A percentile compares a stretch with the other conserved stretches of the same genome.
These are phyloP conservation scores for Thraustochytrium striatum DNA, from an alignment of 352 stramenopile genomes.

Conservation along the genomic window DNA sequence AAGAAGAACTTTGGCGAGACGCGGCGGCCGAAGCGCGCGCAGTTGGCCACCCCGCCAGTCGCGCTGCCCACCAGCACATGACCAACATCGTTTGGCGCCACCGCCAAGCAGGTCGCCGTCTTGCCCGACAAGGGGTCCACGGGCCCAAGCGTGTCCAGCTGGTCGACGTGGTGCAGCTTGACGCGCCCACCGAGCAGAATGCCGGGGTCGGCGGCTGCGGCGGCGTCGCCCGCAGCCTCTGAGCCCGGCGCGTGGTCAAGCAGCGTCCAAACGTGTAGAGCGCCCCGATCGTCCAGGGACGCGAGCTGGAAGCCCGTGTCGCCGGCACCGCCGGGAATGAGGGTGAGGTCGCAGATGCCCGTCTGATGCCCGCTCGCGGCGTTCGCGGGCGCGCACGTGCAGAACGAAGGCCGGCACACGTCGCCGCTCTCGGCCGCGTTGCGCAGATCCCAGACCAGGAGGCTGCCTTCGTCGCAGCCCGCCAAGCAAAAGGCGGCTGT, in stretches of 20 bases:
- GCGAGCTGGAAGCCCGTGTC: constrained; percentile 20
- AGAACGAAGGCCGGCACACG: background rate
- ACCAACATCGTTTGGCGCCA: background rate
- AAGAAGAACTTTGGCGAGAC: background rate
- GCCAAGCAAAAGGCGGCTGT: background rate
- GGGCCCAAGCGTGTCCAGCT: background rate
- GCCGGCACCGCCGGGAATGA: background rate
- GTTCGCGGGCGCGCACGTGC: background rate
- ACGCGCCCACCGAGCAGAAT: background rate
- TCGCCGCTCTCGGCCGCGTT: background rate
- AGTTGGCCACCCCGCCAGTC: background rate
- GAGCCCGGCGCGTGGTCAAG: background rate
- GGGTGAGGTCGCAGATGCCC: background rate
- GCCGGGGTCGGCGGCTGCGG: background rate
- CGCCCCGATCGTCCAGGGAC: background rate
- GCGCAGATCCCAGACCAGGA: constrained; percentile 26
- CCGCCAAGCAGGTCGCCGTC: background rate
- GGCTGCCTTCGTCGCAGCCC: constrained; percentile 15
- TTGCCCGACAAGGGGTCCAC: background rate
- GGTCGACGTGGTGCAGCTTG: constrained; percentile 4
- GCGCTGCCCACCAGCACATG: background rate
- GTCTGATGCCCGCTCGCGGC: background rate
- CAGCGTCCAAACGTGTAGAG: background rate
- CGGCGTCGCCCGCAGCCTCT: background rate
- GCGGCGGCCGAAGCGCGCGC: background rate